These are phyloP conservation scores for Arachnomyces sp. DNA, from an alignment of 2,329 filamentous ascomycete species.

Conservation along the genomic window DNA sequence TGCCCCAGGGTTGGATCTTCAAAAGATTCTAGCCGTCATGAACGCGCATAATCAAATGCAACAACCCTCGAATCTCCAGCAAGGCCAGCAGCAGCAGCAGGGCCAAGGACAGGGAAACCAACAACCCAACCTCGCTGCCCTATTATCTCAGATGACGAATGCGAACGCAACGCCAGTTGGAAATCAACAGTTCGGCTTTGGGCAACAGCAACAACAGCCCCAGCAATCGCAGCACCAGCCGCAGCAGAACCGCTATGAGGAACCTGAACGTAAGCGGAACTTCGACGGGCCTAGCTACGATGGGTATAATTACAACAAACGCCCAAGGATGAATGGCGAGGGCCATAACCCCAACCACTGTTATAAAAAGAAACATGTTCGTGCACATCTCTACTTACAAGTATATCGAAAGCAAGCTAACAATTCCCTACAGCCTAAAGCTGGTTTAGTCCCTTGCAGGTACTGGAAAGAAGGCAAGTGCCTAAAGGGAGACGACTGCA, in stretches of 20 bases:
- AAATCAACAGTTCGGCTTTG: slow-evolving; percentile 6
- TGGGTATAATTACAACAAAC: slow-evolving; percentile 25
- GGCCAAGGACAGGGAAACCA: slow-evolving; percentile 20
- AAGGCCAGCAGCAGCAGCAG: slow-evolving; percentile 16
- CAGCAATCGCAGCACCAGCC: slow-evolving; percentile 14
- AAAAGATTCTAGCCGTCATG: slow-evolving; percentile 32
- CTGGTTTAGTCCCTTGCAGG: slow-evolving; percentile 40
- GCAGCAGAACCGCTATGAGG: slow-evolving; percentile 24
- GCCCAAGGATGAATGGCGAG: slow-evolving; percentile 25
- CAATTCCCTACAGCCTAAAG: slow-evolving; percentile 27
- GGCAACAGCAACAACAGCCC: slow-evolving; percentile 11
- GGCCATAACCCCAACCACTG: not conserved
- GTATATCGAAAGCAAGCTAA: not conserved
- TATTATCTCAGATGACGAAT: slow-evolving; percentile 25
- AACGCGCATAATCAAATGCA: slow-evolving; percentile 30
- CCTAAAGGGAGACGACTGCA: slow-evolving; percentile 45
- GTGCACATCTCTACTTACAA: slow-evolving; percentile 6
- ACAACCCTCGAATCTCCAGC: slow-evolving; percentile 18
- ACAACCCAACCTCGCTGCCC: slow-evolving; percentile 25
- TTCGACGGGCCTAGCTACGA: slow-evolving; percentile 22
- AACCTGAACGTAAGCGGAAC: slow-evolving; percentile 34
- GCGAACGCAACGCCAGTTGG: slow-evolving; percentile 13
- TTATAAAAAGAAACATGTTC: slow-evolving; percentile 30
- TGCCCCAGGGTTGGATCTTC: slow-evolving; percentile 26
- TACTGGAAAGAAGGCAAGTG: slow-evolving; percentile 49